These are phyloP conservation scores for Annulohypoxylon bovei DNA, from an alignment of 495 filamentous ascomycete species.

Conservation along the genomic window DNA sequence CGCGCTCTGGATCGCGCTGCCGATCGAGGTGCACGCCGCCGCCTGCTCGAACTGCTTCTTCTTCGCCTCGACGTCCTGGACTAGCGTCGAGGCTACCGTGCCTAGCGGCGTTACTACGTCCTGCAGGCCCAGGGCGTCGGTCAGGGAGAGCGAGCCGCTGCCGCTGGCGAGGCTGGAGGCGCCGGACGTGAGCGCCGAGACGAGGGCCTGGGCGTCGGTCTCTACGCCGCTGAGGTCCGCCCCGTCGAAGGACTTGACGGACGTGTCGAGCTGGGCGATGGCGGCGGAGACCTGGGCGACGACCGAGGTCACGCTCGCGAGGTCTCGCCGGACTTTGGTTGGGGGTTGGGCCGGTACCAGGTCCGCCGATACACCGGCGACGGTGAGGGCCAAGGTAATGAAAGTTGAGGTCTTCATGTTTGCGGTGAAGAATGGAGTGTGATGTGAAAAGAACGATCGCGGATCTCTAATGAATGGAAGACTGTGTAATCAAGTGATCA, in stretches of 20 bases:
- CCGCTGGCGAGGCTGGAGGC: conserved; percentile 39
- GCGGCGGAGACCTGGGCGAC: conserved; percentile 46
- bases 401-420: conserved; percentile 57
- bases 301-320: conserved; percentile 46
- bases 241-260: conserved; percentile 49
- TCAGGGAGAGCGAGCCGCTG: conserved; percentile 38
- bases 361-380: conserved; percentile 19
- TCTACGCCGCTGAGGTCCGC: conserved; percentile 47
- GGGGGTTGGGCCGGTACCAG: conserved; percentile 35
- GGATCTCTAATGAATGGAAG: conserved; percentile 34
- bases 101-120: conserved; percentile 48
- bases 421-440: conserved; percentile 11
- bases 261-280: conserved; percentile 48
- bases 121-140: conserved; percentile 50
- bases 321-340: conserved; percentile 48
- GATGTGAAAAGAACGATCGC: conserved; percentile 22
- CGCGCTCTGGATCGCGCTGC: conserved; percentile 44
- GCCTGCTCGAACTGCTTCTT: conserved; percentile 50
- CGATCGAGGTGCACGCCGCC: conserved; percentile 43
- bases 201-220: conserved; percentile 47
- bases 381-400: conserved; percentile 44
- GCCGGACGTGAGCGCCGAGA: conserved; percentile 48
- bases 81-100: conserved; percentile 43
- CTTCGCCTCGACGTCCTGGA: conserved; percentile 49
- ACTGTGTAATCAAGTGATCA: neutral